Conservation (phyloP, 176 grass and related monocot species). For the barley (Hordeum vulgare) region MorexV3_pseudomolecules_assembly NC_058523.1:396961959-396962458, state of each 20-base stretch:
- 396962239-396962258: conserved; percentile 93
- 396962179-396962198: conserved; percentile 87
- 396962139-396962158: conserved; percentile 56
- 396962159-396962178: conserved; percentile 42
- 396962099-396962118: conserved; percentile 35
- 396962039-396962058: conserved; percentile 49
- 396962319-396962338: background rate
- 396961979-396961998: conserved; percentile 1
- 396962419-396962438: background rate
- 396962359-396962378: conserved; percentile 75
- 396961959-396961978: conserved; percentile 47
- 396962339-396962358: conserved; percentile 37
- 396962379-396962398: conserved; percentile 73
- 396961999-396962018: background rate
- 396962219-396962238: conserved; percentile 87
- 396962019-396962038: background rate
- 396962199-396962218: conserved; percentile 84
- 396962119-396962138: conserved; percentile 59
- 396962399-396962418: background rate
- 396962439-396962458: background rate
- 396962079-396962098: conserved; percentile 35
- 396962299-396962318: background rate
- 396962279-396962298: background rate
- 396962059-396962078: background rate
- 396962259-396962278: conserved; percentile 36